Conservation (phyloP, 129 eudicot species). For the sunflower (Helianthus annuus) region HanXRQr2.0-SUNRISE NC_035433.2:149294409-149294908, state of each 20-base stretch:
- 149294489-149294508: neutral
- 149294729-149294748: neutral
- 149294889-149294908: neutral
- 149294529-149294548: too few relatives aligned
- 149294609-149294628: neutral
- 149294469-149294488: neutral
- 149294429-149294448: neutral
- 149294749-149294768: constrained; percentile 48
- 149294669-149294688: constrained; percentile 8
- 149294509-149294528: neutral
- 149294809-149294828: constrained; percentile 62
- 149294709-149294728: neutral
- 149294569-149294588: neutral
- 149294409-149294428: neutral
- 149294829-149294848: constrained; percentile 55
- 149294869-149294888: neutral
- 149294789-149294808: constrained; percentile 61
- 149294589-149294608: neutral
- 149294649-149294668: constrained; percentile 8
- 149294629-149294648: constrained; percentile 2
- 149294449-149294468: neutral
- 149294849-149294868: constrained; percentile 90
- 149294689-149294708: constrained; percentile 8
- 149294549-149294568: neutral
- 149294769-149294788: constrained; percentile 78